Base-by-base conservation (phyloP, 208 protist genomes). In the Wallacemonas rigidus region DNA sequence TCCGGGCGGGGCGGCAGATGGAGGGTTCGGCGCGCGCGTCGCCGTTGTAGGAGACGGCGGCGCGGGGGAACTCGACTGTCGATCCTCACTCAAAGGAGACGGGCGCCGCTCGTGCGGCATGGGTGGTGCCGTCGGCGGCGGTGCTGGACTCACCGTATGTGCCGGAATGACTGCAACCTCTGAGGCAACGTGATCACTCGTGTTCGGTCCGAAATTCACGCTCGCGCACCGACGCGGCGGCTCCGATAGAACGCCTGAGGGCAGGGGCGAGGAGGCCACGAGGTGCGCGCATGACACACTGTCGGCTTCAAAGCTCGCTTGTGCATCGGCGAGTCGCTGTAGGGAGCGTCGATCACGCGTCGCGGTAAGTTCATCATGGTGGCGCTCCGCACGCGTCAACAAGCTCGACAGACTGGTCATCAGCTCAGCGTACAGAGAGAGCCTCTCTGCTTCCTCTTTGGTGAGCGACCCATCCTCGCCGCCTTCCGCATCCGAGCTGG, bases 351-450 rank as follows among this genome's bases (percentile, higher is more conserved):
- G 38, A 36, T 65, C 60, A n/a, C 60, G 60, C 26, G 38, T 1
- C 8, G 17, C 43, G 40, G 9, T 6, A 4, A 65, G 60, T 35
- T 65, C 60, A 17, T 65, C 40, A 17, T 41, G 60, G 60, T 65
- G 60, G 14, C 17, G 60, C 60, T 65, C 60, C 11, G 60, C 60
- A 36, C 60, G 60, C 39, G 4, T 8, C 43, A 65, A 45, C 60
- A 65, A 36, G 60, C 26, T 48, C 15, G 36, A n/a, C 43, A 65
- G 26, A 6, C 60, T n/a, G n/a, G 43, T 35, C 60, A 17, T 35
- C 60, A 65, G 15, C 40, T 65, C 60, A 38, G 60, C 17, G 43
- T 65, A 51, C n/a, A 65, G 12, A 3, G 60, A 38, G 5, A 65
- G 4, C n/a, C n/a, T 65, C 60, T 65, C 60, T 3, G 38, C 26